Evolutionary conservation across 345 rosid species (phyloP).

Genomic region (Raphanus raphanistrum): DNA sequence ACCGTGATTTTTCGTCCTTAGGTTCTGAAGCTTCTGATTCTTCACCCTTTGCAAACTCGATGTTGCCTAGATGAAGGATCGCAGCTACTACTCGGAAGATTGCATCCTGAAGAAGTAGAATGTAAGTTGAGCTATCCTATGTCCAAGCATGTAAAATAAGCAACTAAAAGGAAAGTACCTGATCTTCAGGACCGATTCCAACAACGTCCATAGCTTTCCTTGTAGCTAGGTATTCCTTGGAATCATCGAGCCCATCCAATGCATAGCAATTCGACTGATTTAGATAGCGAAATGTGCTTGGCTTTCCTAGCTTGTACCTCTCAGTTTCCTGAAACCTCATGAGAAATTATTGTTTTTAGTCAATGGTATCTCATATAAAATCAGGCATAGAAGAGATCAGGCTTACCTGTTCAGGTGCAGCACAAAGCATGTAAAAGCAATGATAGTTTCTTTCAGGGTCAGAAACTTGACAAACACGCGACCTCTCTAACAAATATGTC

Average conservation of each 20-base stretch:
- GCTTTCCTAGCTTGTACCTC: slow-evolving; percentile 76
- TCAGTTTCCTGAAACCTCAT: slow-evolving; percentile 58
- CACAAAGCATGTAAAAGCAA: slow-evolving; percentile 98
- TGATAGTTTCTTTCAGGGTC: slow-evolving; percentile 99
- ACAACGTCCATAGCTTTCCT: slow-evolving; percentile 95
- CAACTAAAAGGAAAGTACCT: slow-evolving; percentile 51
- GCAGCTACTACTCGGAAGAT: slow-evolving; percentile 94
- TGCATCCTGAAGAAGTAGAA: slow-evolving; percentile 58
- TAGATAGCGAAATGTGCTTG: slow-evolving; percentile 82
- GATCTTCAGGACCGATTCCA: slow-evolving; percentile 76
- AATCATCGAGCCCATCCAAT: slow-evolving; percentile 78
- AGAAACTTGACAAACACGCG: slow-evolving; percentile 98
- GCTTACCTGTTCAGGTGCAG: slow-evolving; percentile 80
- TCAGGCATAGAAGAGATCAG: slow-evolving; percentile 17
- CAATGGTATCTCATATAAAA: not conserved
- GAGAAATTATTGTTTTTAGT: slow-evolving; percentile 11
- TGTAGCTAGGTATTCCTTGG: slow-evolving; percentile 74
- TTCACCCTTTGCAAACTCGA: slow-evolving; percentile 80
- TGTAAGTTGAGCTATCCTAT: slow-evolving; percentile 30
- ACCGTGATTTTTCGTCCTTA: slow-evolving; percentile 76
- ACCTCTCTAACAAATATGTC: slow-evolving; percentile 92
- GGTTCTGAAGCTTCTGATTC: slow-evolving; percentile 82
- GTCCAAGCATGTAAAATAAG: slow-evolving; percentile 11
- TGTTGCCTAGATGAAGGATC: slow-evolving; percentile 94
- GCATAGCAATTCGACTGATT: slow-evolving; percentile 87